Evolutionary conservation across 345 rosid species (phyloP).

Genomic region (Linum tenue): DNA sequence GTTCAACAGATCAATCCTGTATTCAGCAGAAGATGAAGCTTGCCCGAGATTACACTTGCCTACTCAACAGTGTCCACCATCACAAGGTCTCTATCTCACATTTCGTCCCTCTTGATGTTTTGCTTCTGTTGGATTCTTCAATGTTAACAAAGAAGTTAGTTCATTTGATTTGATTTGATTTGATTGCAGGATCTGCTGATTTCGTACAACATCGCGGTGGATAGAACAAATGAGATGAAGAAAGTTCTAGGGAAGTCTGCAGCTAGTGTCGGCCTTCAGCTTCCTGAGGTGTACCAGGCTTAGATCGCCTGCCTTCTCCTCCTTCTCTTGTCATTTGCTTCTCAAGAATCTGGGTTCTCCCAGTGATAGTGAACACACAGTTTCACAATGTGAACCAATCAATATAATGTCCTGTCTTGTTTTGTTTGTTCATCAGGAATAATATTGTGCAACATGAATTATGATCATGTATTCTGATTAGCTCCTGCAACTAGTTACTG

Average conservation of each 20-base stretch:
- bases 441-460: too few species aligned
- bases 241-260: constrained; percentile 69
- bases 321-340: too few species aligned
- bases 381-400: too few species aligned
- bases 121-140: neutral
- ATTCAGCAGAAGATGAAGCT: constrained; percentile 48
- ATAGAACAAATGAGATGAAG: constrained; percentile 76
- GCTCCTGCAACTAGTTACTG: too few species aligned
- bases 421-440: too few species aligned
- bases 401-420: too few species aligned
- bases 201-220: constrained; percentile 87
- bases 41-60: constrained; percentile 52
- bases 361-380: too few species aligned
- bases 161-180: neutral
- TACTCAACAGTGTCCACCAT: constrained; percentile 68
- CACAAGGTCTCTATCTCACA: constrained; percentile 43
- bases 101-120: neutral
- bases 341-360: too few species aligned
- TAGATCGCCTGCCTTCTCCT: constrained; percentile 6
- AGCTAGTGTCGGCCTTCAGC: constrained; percentile 86
- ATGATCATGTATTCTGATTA: too few species aligned
- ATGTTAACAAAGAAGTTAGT: too few species aligned
- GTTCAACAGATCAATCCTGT: constrained; percentile 20
- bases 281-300: constrained; percentile 67
- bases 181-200: constrained; percentile 58